These are phyloP conservation scores for Coniochaeta sp. DNA, from an alignment of 2,329 filamentous ascomycete species.

Conservation along the genomic window DNA sequence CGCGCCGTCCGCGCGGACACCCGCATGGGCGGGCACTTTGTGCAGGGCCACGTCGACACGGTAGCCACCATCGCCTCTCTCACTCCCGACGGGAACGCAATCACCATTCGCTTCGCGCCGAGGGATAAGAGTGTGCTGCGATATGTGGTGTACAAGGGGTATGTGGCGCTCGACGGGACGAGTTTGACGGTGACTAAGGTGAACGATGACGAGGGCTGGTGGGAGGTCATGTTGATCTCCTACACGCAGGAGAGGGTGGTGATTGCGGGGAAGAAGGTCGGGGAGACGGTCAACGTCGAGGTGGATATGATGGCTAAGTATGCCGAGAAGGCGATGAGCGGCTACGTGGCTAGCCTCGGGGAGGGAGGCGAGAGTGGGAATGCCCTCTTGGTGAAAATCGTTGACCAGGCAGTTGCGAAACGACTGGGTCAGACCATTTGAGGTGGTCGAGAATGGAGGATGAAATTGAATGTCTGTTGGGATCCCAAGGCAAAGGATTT, in stretches of 20 bases:
- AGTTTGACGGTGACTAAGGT: slow-evolving; percentile 89
- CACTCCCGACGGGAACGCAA: slow-evolving; percentile 78
- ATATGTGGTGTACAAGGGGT: slow-evolving; percentile 96
- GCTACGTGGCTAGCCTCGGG: slow-evolving; percentile 57
- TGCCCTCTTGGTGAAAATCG: slow-evolving; percentile 62
- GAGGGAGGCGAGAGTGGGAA: slow-evolving; percentile 42
- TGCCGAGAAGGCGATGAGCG: slow-evolving; percentile 81
- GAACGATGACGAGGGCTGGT: slow-evolving; percentile 71
- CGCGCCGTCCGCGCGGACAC: slow-evolving; percentile 85
- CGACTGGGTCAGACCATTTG: no score
- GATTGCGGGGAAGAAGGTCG: slow-evolving; percentile 67
- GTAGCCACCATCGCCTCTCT: slow-evolving; percentile 67
- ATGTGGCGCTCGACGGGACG: slow-evolving; percentile 87
- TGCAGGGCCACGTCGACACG: slow-evolving; percentile 95
- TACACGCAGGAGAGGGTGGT: slow-evolving; percentile 95
- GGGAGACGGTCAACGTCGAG: slow-evolving; percentile 84
- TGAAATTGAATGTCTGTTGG: neutral
- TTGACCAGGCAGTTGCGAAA: slow-evolving; percentile 67
- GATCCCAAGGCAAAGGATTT: neutral
- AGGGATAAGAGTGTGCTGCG: slow-evolving; percentile 61
- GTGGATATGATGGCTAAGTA: slow-evolving; percentile 86
- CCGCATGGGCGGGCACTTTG: slow-evolving; percentile 96
- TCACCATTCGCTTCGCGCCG: slow-evolving; percentile 79
- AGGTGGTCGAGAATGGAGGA: neutral
- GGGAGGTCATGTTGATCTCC: slow-evolving; percentile 95